Conservation (phyloP, 108 stramenopile genomes). For the Nitzschia sp. region DNA sequence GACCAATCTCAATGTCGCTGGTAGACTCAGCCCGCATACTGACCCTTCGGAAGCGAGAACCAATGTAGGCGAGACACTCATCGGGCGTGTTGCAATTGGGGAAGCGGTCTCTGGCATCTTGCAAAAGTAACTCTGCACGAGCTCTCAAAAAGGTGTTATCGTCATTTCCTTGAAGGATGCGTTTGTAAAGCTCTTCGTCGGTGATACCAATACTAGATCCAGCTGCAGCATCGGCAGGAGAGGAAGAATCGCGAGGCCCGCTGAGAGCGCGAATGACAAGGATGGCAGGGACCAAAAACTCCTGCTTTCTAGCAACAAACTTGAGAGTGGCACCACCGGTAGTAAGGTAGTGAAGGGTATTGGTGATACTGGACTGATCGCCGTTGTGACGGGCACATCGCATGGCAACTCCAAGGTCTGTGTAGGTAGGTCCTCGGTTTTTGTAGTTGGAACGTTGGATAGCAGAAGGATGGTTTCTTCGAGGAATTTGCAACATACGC, state of each 20-base stretch:
- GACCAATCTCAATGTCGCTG: conserved; percentile 85
- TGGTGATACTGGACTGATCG: conserved; percentile 88
- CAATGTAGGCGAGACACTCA: conserved; percentile 89
- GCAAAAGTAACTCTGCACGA: conserved; percentile 88
- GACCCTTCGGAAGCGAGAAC: conserved; percentile 85
- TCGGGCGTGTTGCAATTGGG: conserved; percentile 78
- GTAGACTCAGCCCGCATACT: conserved; percentile 66
- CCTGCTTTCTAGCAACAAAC: conserved; percentile 88
- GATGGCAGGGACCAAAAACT: conserved; percentile 92
- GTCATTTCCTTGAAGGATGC: conserved; percentile 84
- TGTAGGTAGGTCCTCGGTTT: conserved; percentile 84
- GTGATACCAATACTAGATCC: conserved; percentile 65
- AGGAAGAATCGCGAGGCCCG: conserved; percentile 32
- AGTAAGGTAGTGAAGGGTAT: conserved; percentile 93
- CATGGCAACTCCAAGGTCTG: conserved; percentile 83
- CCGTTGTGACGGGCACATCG: conserved; percentile 79
- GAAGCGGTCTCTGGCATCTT: conserved; percentile 83
- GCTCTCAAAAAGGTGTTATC: conserved; percentile 90
- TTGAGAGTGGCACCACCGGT: conserved; percentile 93
- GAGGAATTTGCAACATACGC: conserved; percentile 91
- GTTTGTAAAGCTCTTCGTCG: conserved; percentile 87
- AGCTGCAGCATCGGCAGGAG: conserved; percentile 23
- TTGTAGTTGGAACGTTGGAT: conserved; percentile 92
- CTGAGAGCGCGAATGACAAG: conserved; percentile 85
- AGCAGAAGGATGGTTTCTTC: conserved; percentile 89